These are phyloP conservation scores for Tympanopsis confertula DNA, from an alignment of 2,329 filamentous ascomycete genomes.

Conservation along the genomic window DNA sequence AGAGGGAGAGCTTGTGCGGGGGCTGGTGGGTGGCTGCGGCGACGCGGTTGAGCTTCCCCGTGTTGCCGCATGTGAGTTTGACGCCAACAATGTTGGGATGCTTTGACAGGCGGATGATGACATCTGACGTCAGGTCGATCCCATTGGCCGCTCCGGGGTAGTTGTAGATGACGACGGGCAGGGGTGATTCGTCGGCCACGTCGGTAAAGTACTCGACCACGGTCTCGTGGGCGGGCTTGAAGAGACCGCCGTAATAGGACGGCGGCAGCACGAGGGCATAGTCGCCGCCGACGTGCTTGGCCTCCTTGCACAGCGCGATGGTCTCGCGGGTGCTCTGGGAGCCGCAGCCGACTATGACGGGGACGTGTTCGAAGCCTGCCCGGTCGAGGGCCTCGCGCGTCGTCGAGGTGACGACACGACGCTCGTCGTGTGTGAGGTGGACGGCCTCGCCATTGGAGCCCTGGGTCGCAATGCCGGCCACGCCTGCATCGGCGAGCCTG, in stretches of 20 bases:
- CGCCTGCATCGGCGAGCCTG: slow-evolving; percentile 61
- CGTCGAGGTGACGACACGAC: slow-evolving; percentile 54
- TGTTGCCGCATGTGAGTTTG: slow-evolving; percentile 62
- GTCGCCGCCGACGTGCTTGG: slow-evolving; percentile 58
- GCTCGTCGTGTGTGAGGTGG: slow-evolving; percentile 61
- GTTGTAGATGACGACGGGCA: slow-evolving; percentile 61
- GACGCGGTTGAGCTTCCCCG: slow-evolving; percentile 55
- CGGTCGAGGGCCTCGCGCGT: slow-evolving; percentile 60
- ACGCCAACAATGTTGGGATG: slow-evolving; percentile 58
- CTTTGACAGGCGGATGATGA: slow-evolving; percentile 43
- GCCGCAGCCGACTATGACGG: slow-evolving; percentile 67
- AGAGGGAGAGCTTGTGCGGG: slow-evolving; percentile 15
- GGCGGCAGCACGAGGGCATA: slow-evolving; percentile 68
- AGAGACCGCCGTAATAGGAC: slow-evolving; percentile 61
- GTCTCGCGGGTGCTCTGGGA: slow-evolving; percentile 64
- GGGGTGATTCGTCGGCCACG: slow-evolving; percentile 50
- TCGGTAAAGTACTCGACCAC: slow-evolving; percentile 55
- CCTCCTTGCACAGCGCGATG: slow-evolving; percentile 57
- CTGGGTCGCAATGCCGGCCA: slow-evolving; percentile 65
- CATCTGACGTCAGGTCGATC: slow-evolving; percentile 52
- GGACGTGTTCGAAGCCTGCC: slow-evolving; percentile 52
- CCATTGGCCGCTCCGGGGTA: slow-evolving; percentile 53
- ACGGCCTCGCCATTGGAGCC: slow-evolving; percentile 78
- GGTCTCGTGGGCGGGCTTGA: slow-evolving; percentile 47
- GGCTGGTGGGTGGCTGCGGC: slow-evolving; percentile 41